Percentiles rank a stretch among this genome's conserved stretches.
These are phyloP conservation scores for Pseudozyma tsukubaensis DNA, from an alignment of 1,284 basidiomycete species.

Conservation along the genomic window DNA sequence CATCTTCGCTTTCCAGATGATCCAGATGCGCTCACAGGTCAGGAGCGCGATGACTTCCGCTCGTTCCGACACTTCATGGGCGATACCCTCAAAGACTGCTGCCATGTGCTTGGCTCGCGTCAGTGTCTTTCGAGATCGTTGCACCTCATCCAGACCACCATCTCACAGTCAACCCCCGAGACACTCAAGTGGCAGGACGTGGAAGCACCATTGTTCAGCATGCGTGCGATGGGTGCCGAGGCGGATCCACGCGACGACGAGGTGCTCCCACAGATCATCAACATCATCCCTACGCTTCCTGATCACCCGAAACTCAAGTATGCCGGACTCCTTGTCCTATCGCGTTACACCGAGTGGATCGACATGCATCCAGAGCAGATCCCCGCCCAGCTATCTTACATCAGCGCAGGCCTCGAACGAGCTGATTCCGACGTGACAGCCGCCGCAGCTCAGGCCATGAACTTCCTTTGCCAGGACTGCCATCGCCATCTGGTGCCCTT, in stretches of 20 bases:
- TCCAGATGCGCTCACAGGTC: conserved; percentile 78
- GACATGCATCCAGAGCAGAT: conserved; percentile 90
- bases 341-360: conserved; percentile 97
- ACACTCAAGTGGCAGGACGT: conserved; percentile 87
- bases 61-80: conserved; percentile 98
- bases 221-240: conserved; percentile 98
- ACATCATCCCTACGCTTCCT: conserved; percentile 89
- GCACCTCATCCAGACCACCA: conserved; percentile 80
- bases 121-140: conserved; percentile 84
- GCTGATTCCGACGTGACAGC: conserved; percentile 77
- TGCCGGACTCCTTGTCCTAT: conserved; percentile 92
- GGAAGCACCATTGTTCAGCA: conserved; percentile 95
- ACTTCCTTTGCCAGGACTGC: conserved; percentile 97
- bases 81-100: conserved; percentile 98
- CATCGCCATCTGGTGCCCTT: conserved; percentile 87
- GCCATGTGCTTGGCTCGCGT: conserved; percentile 89
- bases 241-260: conserved; percentile 85
- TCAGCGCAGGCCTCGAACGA: conserved; percentile 86
- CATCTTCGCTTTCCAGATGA: conserved; percentile 89
- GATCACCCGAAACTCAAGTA: conserved; percentile 92
- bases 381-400: conserved; percentile 85
- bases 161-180: conserved; percentile 71
- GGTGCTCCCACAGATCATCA: conserved; percentile 93
- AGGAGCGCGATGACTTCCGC: conserved; percentile 93
- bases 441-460: conserved; percentile 94